Evolutionary conservation across 2,329 filamentous ascomycete genomes (phyloP), one percentile per base, ranked within the genome.

Genomic region (Aspergillus luchuensis): DNA sequence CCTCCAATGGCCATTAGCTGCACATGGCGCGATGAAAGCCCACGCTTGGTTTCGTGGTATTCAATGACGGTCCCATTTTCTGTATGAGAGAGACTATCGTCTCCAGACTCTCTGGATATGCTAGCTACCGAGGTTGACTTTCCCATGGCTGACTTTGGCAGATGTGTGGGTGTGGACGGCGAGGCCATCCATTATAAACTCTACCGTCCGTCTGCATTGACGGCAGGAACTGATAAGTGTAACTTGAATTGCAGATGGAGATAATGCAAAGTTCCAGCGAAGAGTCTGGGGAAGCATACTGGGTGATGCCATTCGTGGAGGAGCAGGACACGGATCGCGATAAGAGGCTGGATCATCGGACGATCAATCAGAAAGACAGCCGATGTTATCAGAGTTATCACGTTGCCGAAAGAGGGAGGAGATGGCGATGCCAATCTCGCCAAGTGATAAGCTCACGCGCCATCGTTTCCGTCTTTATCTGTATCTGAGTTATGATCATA

Each of bases 31-130:
- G 61, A 56, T 11, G 58, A 52, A 45, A 63, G 58, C 3, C 61
- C 61, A n/a, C 61, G 61, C 10, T 63, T 61, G 19, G 61, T 63
- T n/a, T 60, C 21, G 39, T 57, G 53, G 19, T 63, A 63, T 0
- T 67, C 55, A n/a, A 58, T 21, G 13, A 69, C 39, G 4, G 57
- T 66, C 4, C 69, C 70, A 59, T 70, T 65, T 10, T 66, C 59
- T 33, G 57, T 66, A 0, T 57, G 53, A 50, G 60, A 39, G 15
- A 52, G 50, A 19, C 51, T 41, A 19, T 67, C 57, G 21, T 67
- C 49, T 36, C 33, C 33, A 4, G 49, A 30, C 8, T 19, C 11
- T 28, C 49, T 30, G 28, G 49, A 21, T 25, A 36, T 2, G 30
- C 33, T 36, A 17, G 33, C 53, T 11, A 59, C 47, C 6, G 61